A percentile compares a stretch with the other conserved stretches of the same genome.
Conservation (phyloP, 1,139 yeast species). For the Blastobotrys proliferans region DNA sequence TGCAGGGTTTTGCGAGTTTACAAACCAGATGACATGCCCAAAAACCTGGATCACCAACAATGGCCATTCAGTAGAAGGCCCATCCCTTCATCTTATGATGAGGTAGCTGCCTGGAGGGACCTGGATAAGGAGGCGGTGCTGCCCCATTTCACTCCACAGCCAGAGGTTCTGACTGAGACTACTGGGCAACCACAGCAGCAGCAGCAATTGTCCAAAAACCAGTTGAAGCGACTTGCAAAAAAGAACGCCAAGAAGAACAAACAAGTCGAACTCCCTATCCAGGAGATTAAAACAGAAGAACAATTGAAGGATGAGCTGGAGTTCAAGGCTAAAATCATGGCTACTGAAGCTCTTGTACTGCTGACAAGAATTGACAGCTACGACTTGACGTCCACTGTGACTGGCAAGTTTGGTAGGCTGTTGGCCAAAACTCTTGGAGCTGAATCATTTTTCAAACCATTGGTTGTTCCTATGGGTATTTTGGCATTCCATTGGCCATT, state of each 20-base stretch:
- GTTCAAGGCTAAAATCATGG: conserved; percentile 37
- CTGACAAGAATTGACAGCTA: conserved; percentile 39
- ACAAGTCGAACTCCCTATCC: conserved; percentile 21
- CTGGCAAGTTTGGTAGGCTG: conserved; percentile 34
- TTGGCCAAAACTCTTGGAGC: conserved; percentile 35
- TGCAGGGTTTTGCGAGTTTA: conserved; percentile 41
- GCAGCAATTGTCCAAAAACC: conserved; percentile 37
- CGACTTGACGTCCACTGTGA: conserved; percentile 39
- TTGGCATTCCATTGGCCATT: conserved; percentile 49
- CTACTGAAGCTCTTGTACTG: conserved; percentile 43
- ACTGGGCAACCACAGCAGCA: background rate
- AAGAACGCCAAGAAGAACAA: conserved; percentile 35
- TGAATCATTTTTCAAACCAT: conserved; percentile 34
- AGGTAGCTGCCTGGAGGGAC: conserved; percentile 36
- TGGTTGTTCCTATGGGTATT: conserved; percentile 41
- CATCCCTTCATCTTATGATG: conserved; percentile 23
- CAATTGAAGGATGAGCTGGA: conserved; percentile 27
- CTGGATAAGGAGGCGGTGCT: conserved; percentile 31
- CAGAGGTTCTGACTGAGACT: too few species aligned
- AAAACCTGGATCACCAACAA: too few species aligned
- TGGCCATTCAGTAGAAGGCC: background rate
- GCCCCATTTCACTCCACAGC: too few species aligned
- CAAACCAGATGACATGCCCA: conserved; percentile 18
- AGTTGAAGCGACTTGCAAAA: conserved; percentile 36
- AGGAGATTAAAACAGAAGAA: conserved; percentile 24